A percentile compares a stretch with the other conserved stretches of the same genome.
phyloP scores from a whole-genome alignment of 1,139 yeast genomes.

The Saccharomyces hybrid region DNA sequence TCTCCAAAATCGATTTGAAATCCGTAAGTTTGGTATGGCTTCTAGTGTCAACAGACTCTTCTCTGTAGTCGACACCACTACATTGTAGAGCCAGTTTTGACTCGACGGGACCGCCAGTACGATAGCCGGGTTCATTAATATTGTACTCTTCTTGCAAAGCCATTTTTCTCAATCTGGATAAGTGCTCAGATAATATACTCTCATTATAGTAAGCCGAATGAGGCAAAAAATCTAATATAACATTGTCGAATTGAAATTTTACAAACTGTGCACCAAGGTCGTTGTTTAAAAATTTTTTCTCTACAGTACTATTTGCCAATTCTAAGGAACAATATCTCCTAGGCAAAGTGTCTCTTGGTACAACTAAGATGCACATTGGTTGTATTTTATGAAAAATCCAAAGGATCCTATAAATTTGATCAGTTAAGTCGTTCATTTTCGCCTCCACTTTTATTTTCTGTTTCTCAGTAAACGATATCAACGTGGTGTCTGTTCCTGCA shows the following conservation, averaged over 20 bases:
- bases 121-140: neutral
- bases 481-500: neutral
- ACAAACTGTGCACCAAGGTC: slow-evolving; percentile 68
- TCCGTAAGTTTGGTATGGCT: slow-evolving; percentile 68
- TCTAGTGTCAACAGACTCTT: slow-evolving; percentile 65
- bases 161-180: slow-evolving; percentile 26
- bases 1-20: slow-evolving; percentile 62
- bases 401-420: slow-evolving; percentile 63
- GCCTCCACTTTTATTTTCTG: slow-evolving; percentile 21
- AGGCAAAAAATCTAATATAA: slow-evolving; percentile 31
- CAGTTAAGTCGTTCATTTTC: slow-evolving; percentile 53
- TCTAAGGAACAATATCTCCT: slow-evolving; percentile 51
- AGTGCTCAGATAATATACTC: slow-evolving; percentile 31
- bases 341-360: slow-evolving; percentile 78
- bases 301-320: slow-evolving; percentile 89
- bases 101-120: neutral
- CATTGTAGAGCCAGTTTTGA: slow-evolving; percentile 41
- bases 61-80: slow-evolving; percentile 73
- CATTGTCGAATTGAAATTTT: slow-evolving; percentile 46
- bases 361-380: slow-evolving; percentile 73
- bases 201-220: slow-evolving; percentile 30
- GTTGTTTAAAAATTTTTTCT: slow-evolving; percentile 73
- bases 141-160: slow-evolving; percentile 16
- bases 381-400: slow-evolving; percentile 60
- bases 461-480: slow-evolving; percentile 7